Conservation (phyloP, 1,284 basidiomycete genomes). For the Spongispora temasekensis region DNA sequence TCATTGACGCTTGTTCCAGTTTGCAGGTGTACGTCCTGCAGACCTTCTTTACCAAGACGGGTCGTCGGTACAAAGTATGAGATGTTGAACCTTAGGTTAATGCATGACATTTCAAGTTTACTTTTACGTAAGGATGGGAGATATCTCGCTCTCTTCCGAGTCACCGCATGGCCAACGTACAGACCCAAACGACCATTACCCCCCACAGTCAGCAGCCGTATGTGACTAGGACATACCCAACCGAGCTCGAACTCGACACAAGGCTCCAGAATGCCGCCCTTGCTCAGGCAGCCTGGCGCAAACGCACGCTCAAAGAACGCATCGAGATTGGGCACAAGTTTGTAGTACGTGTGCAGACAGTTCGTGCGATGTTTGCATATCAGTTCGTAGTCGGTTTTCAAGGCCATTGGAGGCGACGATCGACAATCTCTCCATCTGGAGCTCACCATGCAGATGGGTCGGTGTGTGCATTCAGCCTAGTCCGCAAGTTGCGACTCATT, state of each 20-base stretch:
- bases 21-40: slow-evolving; percentile 88
- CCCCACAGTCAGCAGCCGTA: slow-evolving; percentile 56
- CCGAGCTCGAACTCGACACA: slow-evolving; percentile 56
- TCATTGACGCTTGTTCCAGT: slow-evolving; percentile 43
- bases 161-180: slow-evolving; percentile 28
- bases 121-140: not conserved
- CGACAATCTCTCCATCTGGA: slow-evolving; percentile 45
- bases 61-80: slow-evolving; percentile 82
- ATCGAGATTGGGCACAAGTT: slow-evolving; percentile 76
- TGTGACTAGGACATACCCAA: slow-evolving; percentile 60
- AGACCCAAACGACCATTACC: slow-evolving; percentile 63
- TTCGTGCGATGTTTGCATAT: not conserved
- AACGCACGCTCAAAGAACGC: slow-evolving; percentile 67
- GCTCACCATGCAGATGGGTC: slow-evolving; percentile 78
- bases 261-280: slow-evolving; percentile 57
- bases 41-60: slow-evolving; percentile 91
- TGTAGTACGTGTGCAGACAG: slow-evolving; percentile 50
- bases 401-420: slow-evolving; percentile 46
- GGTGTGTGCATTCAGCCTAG: slow-evolving; percentile 43
- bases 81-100: too few species aligned
- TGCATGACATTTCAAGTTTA: not conserved
- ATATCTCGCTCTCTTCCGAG: too few species aligned
- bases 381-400: slow-evolving; percentile 67
- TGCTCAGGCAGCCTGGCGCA: slow-evolving; percentile 77
- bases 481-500: slow-evolving; percentile 1